Base-by-base conservation (phyloP, 192 early-diverging fungal genomes). In the Gonapodya prolifera region DNA sequence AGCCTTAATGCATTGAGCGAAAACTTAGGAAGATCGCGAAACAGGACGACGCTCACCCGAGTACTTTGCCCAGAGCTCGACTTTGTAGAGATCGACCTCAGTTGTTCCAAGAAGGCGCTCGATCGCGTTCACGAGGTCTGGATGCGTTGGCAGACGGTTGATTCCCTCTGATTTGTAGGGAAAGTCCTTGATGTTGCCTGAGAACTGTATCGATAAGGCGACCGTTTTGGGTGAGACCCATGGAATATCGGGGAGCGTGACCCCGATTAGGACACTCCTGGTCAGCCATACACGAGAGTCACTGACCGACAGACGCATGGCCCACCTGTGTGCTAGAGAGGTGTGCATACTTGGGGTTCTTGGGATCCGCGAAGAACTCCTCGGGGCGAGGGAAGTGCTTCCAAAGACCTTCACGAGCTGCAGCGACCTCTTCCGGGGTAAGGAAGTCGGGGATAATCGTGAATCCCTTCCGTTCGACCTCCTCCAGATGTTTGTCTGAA, bases 111-210 rank as follows among this genome's bases (percentile, higher is more conserved):
- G 13, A 8, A 73, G 71, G 8, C 71, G 18, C 71, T 73, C 71
- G 28, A 73, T 73, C 71, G 71, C 71, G 71, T 73, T 32, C 71
- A 73, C 71, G 8, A 73, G 71, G 31, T 73, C 71, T 2, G 28
- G 71, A 29, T 73, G 71, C 71, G 32, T 32, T 29, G 31, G 8
- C 2, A 32, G 28, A 18, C 28, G 28, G 71, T 73, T 73, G 71
- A 73, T 8, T 13, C 28, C 71, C 8, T 73, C 31, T 29, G 71
- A 73, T 13, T 2, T 32, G 71, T 73, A 73, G 8, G 71, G 71
- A 32, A 73, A 73, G 71, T 32, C 31, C 71, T 32, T 73, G 71
- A 30, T 32, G 71, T 73, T 73, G 8, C 71, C 71, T 8, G 71
- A 18, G 71, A 30, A 73, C 71, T 73, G 71, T 8, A n/a, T n/a